A percentile compares a stretch with the other conserved stretches of the same genome.
Conservation (phyloP, 2,329 filamentous ascomycete genomes). For the Phyllosticta citriasiana region DNA sequence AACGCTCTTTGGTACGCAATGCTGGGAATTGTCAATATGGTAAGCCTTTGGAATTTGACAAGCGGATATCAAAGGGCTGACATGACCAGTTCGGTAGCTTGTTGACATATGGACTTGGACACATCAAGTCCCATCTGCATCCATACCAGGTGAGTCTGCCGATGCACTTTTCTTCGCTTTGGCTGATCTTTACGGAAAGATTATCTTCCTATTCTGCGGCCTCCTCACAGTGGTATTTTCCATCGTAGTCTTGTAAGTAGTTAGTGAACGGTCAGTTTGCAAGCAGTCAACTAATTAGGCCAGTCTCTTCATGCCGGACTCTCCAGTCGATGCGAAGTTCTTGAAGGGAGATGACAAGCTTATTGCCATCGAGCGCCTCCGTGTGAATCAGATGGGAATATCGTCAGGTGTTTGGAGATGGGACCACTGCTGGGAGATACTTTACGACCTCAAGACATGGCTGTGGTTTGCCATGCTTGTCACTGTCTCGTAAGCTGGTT, state of each 20-base stretch:
- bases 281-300: neutral
- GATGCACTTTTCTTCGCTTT: too few relatives aligned
- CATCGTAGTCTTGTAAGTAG: conserved; percentile 35
- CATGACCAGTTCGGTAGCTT: conserved; percentile 35
- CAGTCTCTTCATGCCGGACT: conserved; percentile 50
- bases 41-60: neutral
- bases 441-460: conserved; percentile 51
- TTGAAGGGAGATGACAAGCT: conserved; percentile 47
- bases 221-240: conserved; percentile 43
- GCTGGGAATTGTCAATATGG: conserved; percentile 46
- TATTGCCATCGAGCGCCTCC: conserved; percentile 46
- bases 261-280: neutral
- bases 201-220: conserved; percentile 28
- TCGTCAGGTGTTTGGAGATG: conserved; percentile 39
- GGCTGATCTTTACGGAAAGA: conserved; percentile 10
- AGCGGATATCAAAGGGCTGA: neutral
- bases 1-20: conserved; percentile 48
- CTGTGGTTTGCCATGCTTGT: conserved; percentile 48
- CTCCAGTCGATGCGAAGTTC: conserved; percentile 51
- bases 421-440: conserved; percentile 44
- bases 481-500: conserved; percentile 22
- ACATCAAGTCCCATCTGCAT: conserved; percentile 40
- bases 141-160: conserved; percentile 15
- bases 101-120: conserved; percentile 50
- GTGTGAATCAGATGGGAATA: conserved; percentile 34